A percentile compares a stretch with the other conserved stretches of the same genome.
These are phyloP conservation scores for Triglochin maritima DNA, from an alignment of 106 monocot species.

Conservation along the genomic window DNA sequence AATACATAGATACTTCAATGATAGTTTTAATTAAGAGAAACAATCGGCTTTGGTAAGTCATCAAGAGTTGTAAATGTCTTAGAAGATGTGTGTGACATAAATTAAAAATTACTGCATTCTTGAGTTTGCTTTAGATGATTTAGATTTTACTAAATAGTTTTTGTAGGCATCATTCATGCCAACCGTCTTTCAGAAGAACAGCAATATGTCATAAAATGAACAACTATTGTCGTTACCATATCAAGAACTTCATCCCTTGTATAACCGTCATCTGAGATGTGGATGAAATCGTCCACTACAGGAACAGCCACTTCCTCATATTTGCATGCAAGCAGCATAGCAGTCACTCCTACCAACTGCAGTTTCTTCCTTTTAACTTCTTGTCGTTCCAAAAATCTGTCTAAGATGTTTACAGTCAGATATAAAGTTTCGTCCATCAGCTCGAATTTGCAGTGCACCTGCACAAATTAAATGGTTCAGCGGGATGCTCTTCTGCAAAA, in stretches of 20 bases:
- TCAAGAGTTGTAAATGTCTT: no score
- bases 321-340: constrained; percentile 91
- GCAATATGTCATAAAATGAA: no score
- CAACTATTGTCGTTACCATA: constrained; percentile 32
- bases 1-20: no score
- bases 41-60: no score
- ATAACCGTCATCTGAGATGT: constrained; percentile 76
- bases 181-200: no score
- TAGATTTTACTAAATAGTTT: neutral
- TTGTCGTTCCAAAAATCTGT: constrained; percentile 55
- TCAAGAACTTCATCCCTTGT: constrained; percentile 51
- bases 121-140: neutral
- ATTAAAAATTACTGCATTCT: neutral
- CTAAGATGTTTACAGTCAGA: constrained; percentile 84
- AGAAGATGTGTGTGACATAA: no score
- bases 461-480: neutral
- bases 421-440: constrained; percentile 89
- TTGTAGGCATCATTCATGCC: neutral
- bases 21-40: no score
- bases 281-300: constrained; percentile 69
- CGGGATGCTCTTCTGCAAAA: neutral
- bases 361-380: constrained; percentile 67
- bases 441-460: constrained; percentile 97
- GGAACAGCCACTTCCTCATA: constrained; percentile 87
- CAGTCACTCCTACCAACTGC: constrained; percentile 84